phyloP scores from a whole-genome alignment of 768 basidiomycete species.

The Leucosporidium creatinivorum region DNA sequence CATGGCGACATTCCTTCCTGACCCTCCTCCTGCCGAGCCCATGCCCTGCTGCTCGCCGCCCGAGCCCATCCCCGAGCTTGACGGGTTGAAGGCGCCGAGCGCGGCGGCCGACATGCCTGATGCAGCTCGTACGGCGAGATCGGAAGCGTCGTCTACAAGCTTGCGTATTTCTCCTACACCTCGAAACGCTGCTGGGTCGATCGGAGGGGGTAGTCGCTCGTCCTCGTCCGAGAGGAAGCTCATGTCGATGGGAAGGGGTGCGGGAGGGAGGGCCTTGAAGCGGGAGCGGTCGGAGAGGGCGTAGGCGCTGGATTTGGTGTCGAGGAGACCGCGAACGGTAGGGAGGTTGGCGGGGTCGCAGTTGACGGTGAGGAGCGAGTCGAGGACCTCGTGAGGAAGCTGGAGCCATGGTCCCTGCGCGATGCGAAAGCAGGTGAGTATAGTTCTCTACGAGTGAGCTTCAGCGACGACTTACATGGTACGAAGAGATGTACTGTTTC shows the following conservation, averaged over 20 bases:
- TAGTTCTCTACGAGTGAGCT: background rate
- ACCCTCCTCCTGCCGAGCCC: slow-evolving; percentile 46
- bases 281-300: slow-evolving; percentile 31
- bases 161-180: slow-evolving; percentile 65
- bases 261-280: slow-evolving; percentile 44
- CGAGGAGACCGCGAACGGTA: slow-evolving; percentile 36
- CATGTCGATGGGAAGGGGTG: slow-evolving; percentile 39
- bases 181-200: slow-evolving; percentile 80
- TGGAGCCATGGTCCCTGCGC: slow-evolving; percentile 82
- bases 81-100: slow-evolving; percentile 56
- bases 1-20: slow-evolving; percentile 71
- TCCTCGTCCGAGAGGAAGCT: slow-evolving; percentile 43
- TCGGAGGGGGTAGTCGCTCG: slow-evolving; percentile 71
- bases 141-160: slow-evolving; percentile 82
- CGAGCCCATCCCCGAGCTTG: slow-evolving; percentile 36
- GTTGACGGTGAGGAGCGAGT: slow-evolving; percentile 71
- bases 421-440: slow-evolving; percentile 3
- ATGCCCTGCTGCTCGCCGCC: background rate
- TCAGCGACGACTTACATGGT: slow-evolving; percentile 4
- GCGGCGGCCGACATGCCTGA: slow-evolving; percentile 73
- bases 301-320: slow-evolving; percentile 33
- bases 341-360: slow-evolving; percentile 53
- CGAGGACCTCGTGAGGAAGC: slow-evolving; percentile 74
- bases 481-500: slow-evolving; percentile 13
- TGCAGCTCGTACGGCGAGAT: slow-evolving; percentile 76